Evolutionary conservation across 495 filamentous ascomycete genomes (phyloP).

Genomic region (Hypoxylon rickii): DNA sequence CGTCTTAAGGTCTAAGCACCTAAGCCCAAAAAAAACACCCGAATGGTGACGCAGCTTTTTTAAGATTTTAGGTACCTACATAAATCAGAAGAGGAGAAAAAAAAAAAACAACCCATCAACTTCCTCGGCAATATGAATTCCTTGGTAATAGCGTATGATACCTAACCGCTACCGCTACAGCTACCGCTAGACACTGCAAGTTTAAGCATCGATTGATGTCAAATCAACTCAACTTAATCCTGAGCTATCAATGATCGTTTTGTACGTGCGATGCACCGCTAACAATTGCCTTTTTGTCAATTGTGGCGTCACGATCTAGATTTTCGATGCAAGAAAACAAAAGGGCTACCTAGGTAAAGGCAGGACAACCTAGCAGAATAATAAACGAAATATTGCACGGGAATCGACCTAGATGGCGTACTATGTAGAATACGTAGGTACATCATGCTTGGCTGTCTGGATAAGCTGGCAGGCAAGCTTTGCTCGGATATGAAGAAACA

Average conservation of each 20-base stretch:
- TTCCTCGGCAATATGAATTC: background rate
- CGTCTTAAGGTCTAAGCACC: too few species aligned
- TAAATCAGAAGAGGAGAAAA: background rate
- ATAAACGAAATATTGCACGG: too few species aligned
- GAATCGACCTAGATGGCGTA: too few species aligned
- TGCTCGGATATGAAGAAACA: background rate
- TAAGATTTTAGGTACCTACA: background rate
- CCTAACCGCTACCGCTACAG: too few species aligned
- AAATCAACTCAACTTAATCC: background rate
- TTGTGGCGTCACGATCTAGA: background rate
- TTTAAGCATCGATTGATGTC: background rate
- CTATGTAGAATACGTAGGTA: too few species aligned
- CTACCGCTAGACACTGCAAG: too few species aligned
- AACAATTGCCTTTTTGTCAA: background rate
- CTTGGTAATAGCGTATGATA: too few species aligned
- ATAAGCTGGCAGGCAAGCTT: too few species aligned
- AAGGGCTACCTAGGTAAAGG: too few species aligned
- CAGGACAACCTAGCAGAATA: too few species aligned
- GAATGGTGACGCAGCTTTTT: conserved; percentile 19
- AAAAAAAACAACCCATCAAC: conserved; percentile 1
- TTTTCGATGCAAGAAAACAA: background rate
- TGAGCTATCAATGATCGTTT: background rate
- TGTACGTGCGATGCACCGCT: background rate
- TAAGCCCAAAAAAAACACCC: background rate
- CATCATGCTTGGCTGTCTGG: too few species aligned